Percentiles rank a stretch among this genome's conserved stretches.
Evolutionary conservation across 2,329 filamentous ascomycete species (phyloP).

Genomic region (Aspergillus felis): DNA sequence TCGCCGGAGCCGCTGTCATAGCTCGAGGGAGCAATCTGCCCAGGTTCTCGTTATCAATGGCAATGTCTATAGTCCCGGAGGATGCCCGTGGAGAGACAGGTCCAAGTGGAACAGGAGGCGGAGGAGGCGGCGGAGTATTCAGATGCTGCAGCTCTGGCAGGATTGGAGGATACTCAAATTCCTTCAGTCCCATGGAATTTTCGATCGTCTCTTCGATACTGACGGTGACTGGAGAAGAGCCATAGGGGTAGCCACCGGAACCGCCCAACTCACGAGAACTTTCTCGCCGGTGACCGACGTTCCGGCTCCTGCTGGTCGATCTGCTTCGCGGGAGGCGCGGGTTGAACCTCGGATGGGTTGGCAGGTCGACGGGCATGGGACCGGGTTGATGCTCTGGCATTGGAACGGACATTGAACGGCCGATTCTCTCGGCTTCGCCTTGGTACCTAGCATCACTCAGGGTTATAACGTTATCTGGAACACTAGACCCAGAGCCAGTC

Average conservation of each 20-base stretch:
- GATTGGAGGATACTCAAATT: slow-evolving; percentile 42
- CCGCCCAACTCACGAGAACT: slow-evolving; percentile 22
- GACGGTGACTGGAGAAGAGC: slow-evolving; percentile 39
- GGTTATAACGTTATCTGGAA: slow-evolving; percentile 49
- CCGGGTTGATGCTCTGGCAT: slow-evolving; percentile 26
- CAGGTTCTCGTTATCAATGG: slow-evolving; percentile 38
- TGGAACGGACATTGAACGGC: slow-evolving; percentile 39
- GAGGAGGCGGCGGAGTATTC: slow-evolving; percentile 49
- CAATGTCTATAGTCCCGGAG: slow-evolving; percentile 38
- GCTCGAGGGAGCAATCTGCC: slow-evolving; percentile 33
- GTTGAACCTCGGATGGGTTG: slow-evolving; percentile 40
- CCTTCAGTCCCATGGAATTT: slow-evolving; percentile 23
- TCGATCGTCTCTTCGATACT: slow-evolving; percentile 55
- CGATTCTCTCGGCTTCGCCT: slow-evolving; percentile 32
- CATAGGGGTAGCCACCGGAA: slow-evolving; percentile 22
- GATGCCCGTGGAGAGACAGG: slow-evolving; percentile 31
- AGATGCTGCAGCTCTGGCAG: slow-evolving; percentile 61
- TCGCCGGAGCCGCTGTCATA: slow-evolving; percentile 33
- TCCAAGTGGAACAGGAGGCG: slow-evolving; percentile 28
- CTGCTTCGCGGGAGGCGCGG: slow-evolving; percentile 38
- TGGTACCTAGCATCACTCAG: slow-evolving; percentile 36
- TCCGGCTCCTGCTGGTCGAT: slow-evolving; percentile 37
- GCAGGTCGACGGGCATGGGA: slow-evolving; percentile 29
- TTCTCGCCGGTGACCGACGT: slow-evolving; percentile 28
- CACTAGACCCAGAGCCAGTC: slow-evolving; percentile 51